A percentile compares a stretch with the other conserved stretches of the same genome.
phyloP scores from a whole-genome alignment of 306 rosid species.

The Pterocarpus macrocarpus region DNA sequence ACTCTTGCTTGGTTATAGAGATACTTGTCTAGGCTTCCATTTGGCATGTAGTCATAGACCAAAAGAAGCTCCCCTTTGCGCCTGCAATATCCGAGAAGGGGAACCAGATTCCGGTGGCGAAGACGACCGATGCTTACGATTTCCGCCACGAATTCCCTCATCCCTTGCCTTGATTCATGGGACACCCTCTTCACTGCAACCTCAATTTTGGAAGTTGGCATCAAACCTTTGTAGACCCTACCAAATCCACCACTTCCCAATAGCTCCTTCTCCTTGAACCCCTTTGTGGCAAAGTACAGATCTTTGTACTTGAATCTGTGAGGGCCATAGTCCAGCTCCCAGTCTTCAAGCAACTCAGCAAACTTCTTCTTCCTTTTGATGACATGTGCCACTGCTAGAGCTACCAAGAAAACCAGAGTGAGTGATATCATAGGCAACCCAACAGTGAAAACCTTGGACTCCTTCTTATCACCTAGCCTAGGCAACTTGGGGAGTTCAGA shows the following conservation, averaged over 20 bases:
- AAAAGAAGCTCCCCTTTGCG: constrained; percentile 66
- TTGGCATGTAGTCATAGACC: constrained; percentile 78
- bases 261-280: constrained; percentile 62
- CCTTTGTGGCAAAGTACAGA: constrained; percentile 66
- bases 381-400: constrained; percentile 37
- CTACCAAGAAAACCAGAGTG: constrained; percentile 36
- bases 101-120: constrained; percentile 73
- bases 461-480: constrained; percentile 20
- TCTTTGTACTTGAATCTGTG: constrained; percentile 69
- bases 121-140: constrained; percentile 73
- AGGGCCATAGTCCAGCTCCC: constrained; percentile 78
- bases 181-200: constrained; percentile 80
- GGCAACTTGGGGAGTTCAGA: constrained; percentile 67
- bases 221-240: constrained; percentile 68
- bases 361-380: constrained; percentile 49
- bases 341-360: constrained; percentile 67
- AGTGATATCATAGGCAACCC: constrained; percentile 47
- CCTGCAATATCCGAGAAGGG: constrained; percentile 72
- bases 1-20: constrained; percentile 50
- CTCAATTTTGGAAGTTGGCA: constrained; percentile 58
- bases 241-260: constrained; percentile 86
- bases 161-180: constrained; percentile 79
- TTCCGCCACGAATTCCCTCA: constrained; percentile 77
- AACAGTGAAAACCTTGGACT: constrained; percentile 26
- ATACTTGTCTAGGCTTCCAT: constrained; percentile 77